phyloP scores from a whole-genome alignment of 805 yeast species.

The Saturnispora galanensis region DNA sequence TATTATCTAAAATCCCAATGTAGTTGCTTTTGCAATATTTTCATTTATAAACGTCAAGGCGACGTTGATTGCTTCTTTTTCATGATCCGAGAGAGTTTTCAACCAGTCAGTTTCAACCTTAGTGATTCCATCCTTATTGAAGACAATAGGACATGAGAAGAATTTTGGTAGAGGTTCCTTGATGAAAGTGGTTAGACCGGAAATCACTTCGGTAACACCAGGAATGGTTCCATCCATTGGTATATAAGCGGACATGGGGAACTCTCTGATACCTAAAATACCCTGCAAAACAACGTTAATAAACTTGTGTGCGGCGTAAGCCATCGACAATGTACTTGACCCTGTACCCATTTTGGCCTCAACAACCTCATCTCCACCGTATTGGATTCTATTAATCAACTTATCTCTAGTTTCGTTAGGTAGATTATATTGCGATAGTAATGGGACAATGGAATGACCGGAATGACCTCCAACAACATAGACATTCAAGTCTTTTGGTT shows the following conservation, averaged over 20 bases:
- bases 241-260: conserved; percentile 55
- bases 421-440: conserved; percentile 41
- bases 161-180: conserved; percentile 15
- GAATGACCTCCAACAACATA: conserved; percentile 93
- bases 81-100: conserved; percentile 38
- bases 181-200: conserved; percentile 1
- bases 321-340: conserved; percentile 89
- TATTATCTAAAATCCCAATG: conserved; percentile 21
- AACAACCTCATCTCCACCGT: conserved; percentile 94
- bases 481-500: conserved; percentile 46
- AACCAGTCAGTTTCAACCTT: conserved; percentile 47
- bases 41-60: conserved; percentile 45
- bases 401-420: conserved; percentile 35
- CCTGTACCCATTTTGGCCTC: conserved; percentile 92
- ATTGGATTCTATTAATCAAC: conserved; percentile 79
- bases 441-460: conserved; percentile 88
- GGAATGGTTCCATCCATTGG: conserved; percentile 37
- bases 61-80: conserved; percentile 43
- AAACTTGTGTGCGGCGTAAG: conserved; percentile 79
- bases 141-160: conserved; percentile 54
- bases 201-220: conserved; percentile 42
- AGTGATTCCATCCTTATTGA: conserved; percentile 45
- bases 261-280: conserved; percentile 37
- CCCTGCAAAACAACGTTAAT: conserved; percentile 39
- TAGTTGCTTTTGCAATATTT: conserved; percentile 51